These are phyloP conservation scores for Achaetomium macrosporum DNA, from an alignment of 2,329 filamentous ascomycete genomes.

Conservation along the genomic window DNA sequence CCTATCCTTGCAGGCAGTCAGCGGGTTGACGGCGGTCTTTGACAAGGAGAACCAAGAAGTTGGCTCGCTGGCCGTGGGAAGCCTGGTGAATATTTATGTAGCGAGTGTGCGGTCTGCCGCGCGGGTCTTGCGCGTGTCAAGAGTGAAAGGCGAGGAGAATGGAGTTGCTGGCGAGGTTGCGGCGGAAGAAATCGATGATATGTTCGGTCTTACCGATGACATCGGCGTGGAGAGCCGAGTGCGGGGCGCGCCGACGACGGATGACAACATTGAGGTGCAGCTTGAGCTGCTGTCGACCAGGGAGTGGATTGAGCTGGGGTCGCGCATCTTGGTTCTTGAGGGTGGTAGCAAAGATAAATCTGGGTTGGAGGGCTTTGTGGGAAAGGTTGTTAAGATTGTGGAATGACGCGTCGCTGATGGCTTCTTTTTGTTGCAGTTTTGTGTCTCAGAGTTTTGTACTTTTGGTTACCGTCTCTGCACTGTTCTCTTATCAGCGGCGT, in stretches of 20 bases:
- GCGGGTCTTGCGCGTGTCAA: constrained; percentile 57
- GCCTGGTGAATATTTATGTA: constrained; percentile 74
- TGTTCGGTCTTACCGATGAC: constrained; percentile 53
- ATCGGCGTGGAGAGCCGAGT: constrained; percentile 32
- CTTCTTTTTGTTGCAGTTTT: neutral
- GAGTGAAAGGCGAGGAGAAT: constrained; percentile 19
- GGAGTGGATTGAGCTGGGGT: constrained; percentile 69
- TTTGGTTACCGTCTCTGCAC: neutral
- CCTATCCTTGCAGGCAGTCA: constrained; percentile 57
- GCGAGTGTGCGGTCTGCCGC: constrained; percentile 81
- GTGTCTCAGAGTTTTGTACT: neutral
- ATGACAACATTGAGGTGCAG: constrained; percentile 48
- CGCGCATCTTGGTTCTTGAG: constrained; percentile 65
- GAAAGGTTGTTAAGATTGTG: constrained; percentile 56
- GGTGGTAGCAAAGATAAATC: constrained; percentile 62
- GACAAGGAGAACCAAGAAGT: constrained; percentile 48
- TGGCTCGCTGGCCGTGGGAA: constrained; percentile 58
- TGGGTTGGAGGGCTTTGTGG: constrained; percentile 67
- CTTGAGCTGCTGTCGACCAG: constrained; percentile 63
- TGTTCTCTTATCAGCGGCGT: neutral
- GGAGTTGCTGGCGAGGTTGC: constrained; percentile 24
- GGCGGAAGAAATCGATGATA: constrained; percentile 44
- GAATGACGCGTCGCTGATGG: constrained; percentile 40
- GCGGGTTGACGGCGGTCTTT: constrained; percentile 67
- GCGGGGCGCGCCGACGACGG: constrained; percentile 19